Evolutionary conservation across 139 green algal species (phyloP), one percentile per base, ranked within the genome.

Genomic region (Gonium pectorale): DNA sequence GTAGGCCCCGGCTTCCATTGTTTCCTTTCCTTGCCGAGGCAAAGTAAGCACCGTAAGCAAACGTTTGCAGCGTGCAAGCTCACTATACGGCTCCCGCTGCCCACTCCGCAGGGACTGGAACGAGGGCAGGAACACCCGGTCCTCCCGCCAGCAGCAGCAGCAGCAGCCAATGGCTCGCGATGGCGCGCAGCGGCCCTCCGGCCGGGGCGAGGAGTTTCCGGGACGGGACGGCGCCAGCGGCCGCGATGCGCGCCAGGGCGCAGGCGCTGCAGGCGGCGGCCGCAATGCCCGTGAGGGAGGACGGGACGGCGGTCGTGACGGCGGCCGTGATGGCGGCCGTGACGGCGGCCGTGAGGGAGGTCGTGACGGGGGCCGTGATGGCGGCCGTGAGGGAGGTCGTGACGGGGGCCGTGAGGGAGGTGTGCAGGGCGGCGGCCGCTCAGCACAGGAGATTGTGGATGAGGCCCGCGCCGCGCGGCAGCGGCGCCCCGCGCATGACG

Each of bases 381-480:
- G 43, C 38, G 24, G 7, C 38, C 5, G 29, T 27, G 9, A 5
- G 19, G 27, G 15, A 35, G 40, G 26, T 22, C 7, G 67, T 26
- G 4, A 13, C 37, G 59, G n/a, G 29, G 41, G 59, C 37, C 15
- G 26, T 11, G 52, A 6, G 17, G 31, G 31, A 37, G 21, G 74
- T 3, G 27, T 37, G 21, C 22, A 11, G 40, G 24, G 35, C 29
- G 22, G 24, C 13, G 35, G 24, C 59, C 77, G 77, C 24, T 35
- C 41, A 2, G 77, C 77, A 4, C 77, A 83, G 77, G 77, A 83
- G 19, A 73, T 83, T n/a, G 59, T 83, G 62, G 77, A 83, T n/a
- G 75, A 71, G 75, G 73, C 72, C 4, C 35, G 72, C 15, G 73
- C 54, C 8, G 75, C 77, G 2, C 62, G 62, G 21, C 62, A 51